Evolutionary conservation across 2,329 filamentous ascomycete genomes (phyloP).

Genomic region (Sarocladium strictum): DNA sequence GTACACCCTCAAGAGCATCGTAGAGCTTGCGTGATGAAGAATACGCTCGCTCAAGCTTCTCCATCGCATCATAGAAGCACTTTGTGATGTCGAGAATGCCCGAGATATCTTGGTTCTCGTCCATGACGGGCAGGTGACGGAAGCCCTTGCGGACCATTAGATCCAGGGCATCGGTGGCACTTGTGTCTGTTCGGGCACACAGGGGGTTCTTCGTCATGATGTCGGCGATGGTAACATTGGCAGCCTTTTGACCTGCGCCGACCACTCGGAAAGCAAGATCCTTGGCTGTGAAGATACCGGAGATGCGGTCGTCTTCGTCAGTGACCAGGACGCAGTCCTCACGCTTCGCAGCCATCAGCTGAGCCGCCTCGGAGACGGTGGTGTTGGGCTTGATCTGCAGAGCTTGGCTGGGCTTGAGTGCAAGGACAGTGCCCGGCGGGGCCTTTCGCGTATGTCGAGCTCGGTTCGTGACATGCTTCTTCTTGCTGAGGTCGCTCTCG

Average conservation of each 20-base stretch:
- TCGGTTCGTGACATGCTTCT: constrained; percentile 74
- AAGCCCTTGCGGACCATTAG: constrained; percentile 98
- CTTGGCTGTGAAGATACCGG: constrained; percentile 98
- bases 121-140: constrained; percentile 96
- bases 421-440: constrained; percentile 90
- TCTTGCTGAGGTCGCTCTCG: constrained; percentile 96
- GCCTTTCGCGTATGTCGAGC: constrained; percentile 86
- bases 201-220: constrained; percentile 99
- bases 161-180: constrained; percentile 93
- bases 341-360: constrained; percentile 97
- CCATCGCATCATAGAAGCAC: constrained; percentile 99
- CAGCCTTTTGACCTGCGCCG: constrained; percentile 81
- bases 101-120: constrained; percentile 98
- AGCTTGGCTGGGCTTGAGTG: constrained; percentile 89
- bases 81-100: constrained; percentile 98
- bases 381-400: constrained; percentile 96
- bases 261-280: constrained; percentile 97
- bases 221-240: constrained; percentile 86
- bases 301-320: constrained; percentile 95
- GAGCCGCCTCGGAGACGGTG: constrained; percentile 90
- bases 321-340: constrained; percentile 98
- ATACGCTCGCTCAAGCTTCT: constrained; percentile 96
- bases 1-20: constrained; percentile 93
- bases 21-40: constrained; percentile 97
- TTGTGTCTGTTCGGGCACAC: constrained; percentile 94